Evolutionary conservation across 257 asterid species (phyloP).

Genomic region (Petrea volubilis): DNA sequence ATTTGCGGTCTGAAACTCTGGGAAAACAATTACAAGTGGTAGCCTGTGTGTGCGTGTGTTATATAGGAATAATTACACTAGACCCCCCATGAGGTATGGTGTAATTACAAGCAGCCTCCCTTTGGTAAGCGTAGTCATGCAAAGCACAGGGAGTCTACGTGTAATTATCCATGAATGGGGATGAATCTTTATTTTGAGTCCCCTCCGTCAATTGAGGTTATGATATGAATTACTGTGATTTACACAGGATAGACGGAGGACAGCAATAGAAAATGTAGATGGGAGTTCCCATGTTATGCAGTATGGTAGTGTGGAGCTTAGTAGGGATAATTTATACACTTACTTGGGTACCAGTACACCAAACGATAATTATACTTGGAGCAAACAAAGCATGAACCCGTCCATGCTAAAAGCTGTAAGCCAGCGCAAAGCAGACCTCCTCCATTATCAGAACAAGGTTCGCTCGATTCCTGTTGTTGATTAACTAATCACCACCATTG

Average conservation of each 20-base stretch:
- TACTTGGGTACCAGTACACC: conserved; percentile 50
- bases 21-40: conserved; percentile 56
- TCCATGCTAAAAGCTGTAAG: conserved; percentile 40
- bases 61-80: too few relatives aligned
- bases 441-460: conserved; percentile 65
- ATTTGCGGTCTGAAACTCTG: conserved; percentile 55
- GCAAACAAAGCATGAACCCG: conserved; percentile 23
- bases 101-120: too few relatives aligned
- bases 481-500: background rate
- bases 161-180: too few relatives aligned
- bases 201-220: background rate
- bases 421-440: conserved; percentile 71
- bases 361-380: conserved; percentile 39
- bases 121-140: too few relatives aligned
- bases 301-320: conserved; percentile 43
- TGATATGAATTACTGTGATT: background rate
- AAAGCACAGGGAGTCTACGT: too few relatives aligned
- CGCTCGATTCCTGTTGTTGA: background rate
- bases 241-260: conserved; percentile 49
- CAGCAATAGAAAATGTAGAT: conserved; percentile 34
- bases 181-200: background rate
- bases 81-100: too few relatives aligned
- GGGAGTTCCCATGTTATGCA: conserved; percentile 67
- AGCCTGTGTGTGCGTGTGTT: too few relatives aligned
- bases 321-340: conserved; percentile 30